phyloP scores from a whole-genome alignment of 2,329 filamentous ascomycete genomes.

The Claviceps cyperi region DNA sequence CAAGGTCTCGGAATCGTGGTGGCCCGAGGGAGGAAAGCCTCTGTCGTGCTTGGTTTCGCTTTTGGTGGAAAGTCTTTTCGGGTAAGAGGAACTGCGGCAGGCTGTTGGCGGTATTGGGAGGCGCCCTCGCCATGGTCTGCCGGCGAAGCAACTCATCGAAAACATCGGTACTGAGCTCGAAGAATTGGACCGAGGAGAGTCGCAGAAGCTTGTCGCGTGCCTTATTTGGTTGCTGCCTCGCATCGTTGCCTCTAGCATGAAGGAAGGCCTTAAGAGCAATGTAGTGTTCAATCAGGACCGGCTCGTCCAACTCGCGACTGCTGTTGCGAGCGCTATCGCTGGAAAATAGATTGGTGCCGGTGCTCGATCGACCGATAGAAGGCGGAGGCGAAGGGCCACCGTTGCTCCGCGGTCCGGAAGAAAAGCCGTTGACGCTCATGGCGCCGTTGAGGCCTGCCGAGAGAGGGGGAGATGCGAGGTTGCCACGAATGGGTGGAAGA shows the following conservation, averaged over 20 bases:
- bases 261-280: slow-evolving; percentile 64
- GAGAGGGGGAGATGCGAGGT: slow-evolving; percentile 54
- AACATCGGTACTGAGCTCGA: slow-evolving; percentile 94
- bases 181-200: slow-evolving; percentile 83
- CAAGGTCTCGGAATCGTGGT: slow-evolving; percentile 77
- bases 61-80: slow-evolving; percentile 85
- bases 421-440: slow-evolving; percentile 47
- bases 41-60: slow-evolving; percentile 93
- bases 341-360: slow-evolving; percentile 57
- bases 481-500: slow-evolving; percentile 33
- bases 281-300: slow-evolving; percentile 66
- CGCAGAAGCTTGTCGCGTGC: slow-evolving; percentile 88
- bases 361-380: slow-evolving; percentile 74
- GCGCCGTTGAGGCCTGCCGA: slow-evolving; percentile 45
- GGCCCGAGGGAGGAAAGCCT: slow-evolving; percentile 82
- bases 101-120: slow-evolving; percentile 35
- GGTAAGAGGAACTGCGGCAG: slow-evolving; percentile 66
- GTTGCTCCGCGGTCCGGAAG: slow-evolving; percentile 39
- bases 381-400: slow-evolving; percentile 71
- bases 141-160: slow-evolving; percentile 87
- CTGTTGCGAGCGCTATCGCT: slow-evolving; percentile 50
- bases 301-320: slow-evolving; percentile 45
- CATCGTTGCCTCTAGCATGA: slow-evolving; percentile 60
- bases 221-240: slow-evolving; percentile 64
- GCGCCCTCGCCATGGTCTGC: slow-evolving; percentile 48